phyloP scores from a whole-genome alignment of 768 basidiomycete genomes.

The Chalciporus piperatus region DNA sequence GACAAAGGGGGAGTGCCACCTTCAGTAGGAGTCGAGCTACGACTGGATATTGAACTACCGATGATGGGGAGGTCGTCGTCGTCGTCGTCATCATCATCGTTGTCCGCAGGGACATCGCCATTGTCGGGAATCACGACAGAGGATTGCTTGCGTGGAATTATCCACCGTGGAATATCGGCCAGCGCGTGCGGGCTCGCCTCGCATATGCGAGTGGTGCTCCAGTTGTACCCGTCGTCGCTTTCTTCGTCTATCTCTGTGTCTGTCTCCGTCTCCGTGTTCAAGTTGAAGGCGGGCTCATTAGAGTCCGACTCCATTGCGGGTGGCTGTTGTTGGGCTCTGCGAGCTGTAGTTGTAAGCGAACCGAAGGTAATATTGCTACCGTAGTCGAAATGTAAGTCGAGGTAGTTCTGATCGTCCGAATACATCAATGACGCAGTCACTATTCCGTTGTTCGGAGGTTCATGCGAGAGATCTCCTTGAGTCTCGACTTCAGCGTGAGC shows the following conservation, averaged over 20 bases:
- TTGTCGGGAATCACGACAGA: constrained; percentile 14
- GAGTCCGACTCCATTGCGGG: constrained; percentile 5
- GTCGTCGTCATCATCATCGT: background rate
- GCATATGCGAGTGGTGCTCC: constrained; percentile 6
- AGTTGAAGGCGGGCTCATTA: constrained; percentile 8
- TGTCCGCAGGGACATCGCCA: background rate
- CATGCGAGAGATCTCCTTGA: background rate
- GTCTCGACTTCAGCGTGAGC: constrained; percentile 13
- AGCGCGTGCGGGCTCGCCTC: constrained; percentile 5
- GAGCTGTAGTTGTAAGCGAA: background rate
- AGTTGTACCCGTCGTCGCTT: constrained; percentile 14
- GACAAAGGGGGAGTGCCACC: background rate
- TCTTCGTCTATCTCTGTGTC: constrained; percentile 17
- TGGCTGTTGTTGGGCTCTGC: background rate
- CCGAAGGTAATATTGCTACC: constrained; percentile 20
- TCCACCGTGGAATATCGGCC: constrained; percentile 10
- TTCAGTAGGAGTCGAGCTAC: background rate
- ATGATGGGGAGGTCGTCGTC: background rate
- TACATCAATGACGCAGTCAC: constrained; percentile 9
- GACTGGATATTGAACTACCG: background rate
- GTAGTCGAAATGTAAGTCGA: constrained; percentile 15
- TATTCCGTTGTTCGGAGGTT: background rate
- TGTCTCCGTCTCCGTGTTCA: constrained; percentile 5
- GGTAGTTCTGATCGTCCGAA: background rate
- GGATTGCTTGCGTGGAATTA: constrained; percentile 20